Evolutionary conservation across 176 grass and related monocot species (phyloP), one percentile per base, ranked within the genome.

Genomic region (Aegilops tauschii): DNA sequence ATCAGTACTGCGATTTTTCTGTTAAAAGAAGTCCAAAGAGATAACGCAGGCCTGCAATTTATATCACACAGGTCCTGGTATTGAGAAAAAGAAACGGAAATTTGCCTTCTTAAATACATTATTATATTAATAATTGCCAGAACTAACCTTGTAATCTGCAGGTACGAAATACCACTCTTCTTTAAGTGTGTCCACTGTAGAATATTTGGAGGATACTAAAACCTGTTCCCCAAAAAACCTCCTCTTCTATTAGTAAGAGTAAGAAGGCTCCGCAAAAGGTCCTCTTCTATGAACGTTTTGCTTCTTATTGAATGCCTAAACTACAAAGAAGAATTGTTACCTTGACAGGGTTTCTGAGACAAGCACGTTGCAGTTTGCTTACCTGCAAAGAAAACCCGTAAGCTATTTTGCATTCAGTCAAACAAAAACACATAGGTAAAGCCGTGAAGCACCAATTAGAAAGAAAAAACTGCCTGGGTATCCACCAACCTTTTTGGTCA

Each of bases 331-430:
- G 52, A 91, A 71, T 27, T 52, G 13, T 74, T 31, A 93, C 96
- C 96, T 98, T 98, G 13, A 93, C 90, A 88, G 95, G 95, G 84
- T 98, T 93, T 83, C 91, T 88, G 29, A 95, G 91, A 85, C 96
- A 98, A 52, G 93, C 96, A 36, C 96, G 87, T 73, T 95, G 91
- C 63, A 98, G 88, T 77, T 98, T 98, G 45, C 80, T 85, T 65
- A 98, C 96, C 96, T 90, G 70, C 36, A 76, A 59, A 65, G 28
- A 36, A 71, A 40, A 71, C 2, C 21, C 35, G 21, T 71, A 71
- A 71, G 69, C 4, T 40, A 40, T 71, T 71, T 45, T 73, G 67
- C 59, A 85, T 80, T 81, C 16, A 76, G 35, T 50, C 45, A 32
- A 80, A 52, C 6, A 52, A 67, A 74, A 80, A 76, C 10, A 20